phyloP scores from a whole-genome alignment of 208 protist species.

The Leishmania tarentolae region DNA sequence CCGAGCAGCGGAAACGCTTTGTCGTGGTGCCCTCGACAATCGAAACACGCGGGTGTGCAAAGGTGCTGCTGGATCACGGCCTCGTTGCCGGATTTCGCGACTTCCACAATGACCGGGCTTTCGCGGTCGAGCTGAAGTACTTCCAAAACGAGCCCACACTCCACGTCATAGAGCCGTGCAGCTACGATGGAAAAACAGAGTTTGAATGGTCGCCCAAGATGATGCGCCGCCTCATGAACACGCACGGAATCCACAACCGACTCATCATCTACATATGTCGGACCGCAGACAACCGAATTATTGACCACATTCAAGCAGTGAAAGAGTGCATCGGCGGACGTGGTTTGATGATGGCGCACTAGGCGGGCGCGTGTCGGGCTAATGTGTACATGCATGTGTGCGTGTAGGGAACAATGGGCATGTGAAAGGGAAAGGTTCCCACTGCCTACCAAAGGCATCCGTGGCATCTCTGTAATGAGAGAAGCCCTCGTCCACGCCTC shows the following conservation, averaged over 20 bases:
- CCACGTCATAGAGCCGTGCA: slow-evolving; percentile 88
- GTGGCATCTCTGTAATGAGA: neutral
- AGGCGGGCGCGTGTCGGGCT: neutral
- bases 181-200: slow-evolving; percentile 86
- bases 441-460: neutral
- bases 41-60: slow-evolving; percentile 87
- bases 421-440: neutral
- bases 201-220: slow-evolving; percentile 94
- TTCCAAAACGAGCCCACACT: slow-evolving; percentile 89
- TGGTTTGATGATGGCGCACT: slow-evolving; percentile 90
- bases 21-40: slow-evolving; percentile 88
- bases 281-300: slow-evolving; percentile 86
- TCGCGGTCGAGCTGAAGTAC: slow-evolving; percentile 92
- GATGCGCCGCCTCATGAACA: slow-evolving; percentile 87
- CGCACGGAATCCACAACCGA: slow-evolving; percentile 89
- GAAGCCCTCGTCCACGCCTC: neutral
- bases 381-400: neutral
- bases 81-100: slow-evolving; percentile 90
- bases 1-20: slow-evolving; percentile 89
- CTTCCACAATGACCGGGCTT: slow-evolving; percentile 92
- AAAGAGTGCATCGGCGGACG: slow-evolving; percentile 85
- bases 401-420: neutral
- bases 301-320: slow-evolving; percentile 91
- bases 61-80: slow-evolving; percentile 88
- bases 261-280: slow-evolving; percentile 84